Percentiles rank a stretch among this genome's conserved stretches.
These are phyloP conservation scores for Aspergillus calidoustus DNA, from an alignment of 2,329 filamentous ascomycete genomes.

Conservation along the genomic window DNA sequence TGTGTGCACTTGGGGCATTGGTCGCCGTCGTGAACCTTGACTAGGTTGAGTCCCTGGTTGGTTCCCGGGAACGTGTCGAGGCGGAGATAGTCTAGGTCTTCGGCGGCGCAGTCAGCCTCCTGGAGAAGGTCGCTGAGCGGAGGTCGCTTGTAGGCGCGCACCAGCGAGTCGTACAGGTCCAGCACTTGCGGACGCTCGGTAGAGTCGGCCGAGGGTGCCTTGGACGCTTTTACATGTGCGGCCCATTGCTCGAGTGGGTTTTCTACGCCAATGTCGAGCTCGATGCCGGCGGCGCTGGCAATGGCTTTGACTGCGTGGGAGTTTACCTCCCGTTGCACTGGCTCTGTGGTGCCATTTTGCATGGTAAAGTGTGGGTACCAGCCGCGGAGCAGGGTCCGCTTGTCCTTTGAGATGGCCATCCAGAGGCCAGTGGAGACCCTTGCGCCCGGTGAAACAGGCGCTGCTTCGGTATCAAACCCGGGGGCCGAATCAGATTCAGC, in stretches of 20 bases:
- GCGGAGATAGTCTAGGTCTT: slow-evolving; percentile 41
- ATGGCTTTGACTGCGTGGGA: slow-evolving; percentile 67
- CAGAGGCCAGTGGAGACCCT: slow-evolving; percentile 45
- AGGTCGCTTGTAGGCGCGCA: slow-evolving; percentile 45
- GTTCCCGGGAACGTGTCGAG: slow-evolving; percentile 45
- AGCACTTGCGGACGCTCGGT: slow-evolving; percentile 40
- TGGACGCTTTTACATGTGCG: slow-evolving; percentile 38
- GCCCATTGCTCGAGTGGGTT: slow-evolving; percentile 61
- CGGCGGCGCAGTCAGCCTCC: slow-evolving; percentile 30
- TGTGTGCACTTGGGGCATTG: slow-evolving; percentile 70
- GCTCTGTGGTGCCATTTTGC: slow-evolving; percentile 34
- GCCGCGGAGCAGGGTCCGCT: slow-evolving; percentile 69
- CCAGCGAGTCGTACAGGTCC: slow-evolving; percentile 47
- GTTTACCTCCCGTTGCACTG: slow-evolving; percentile 53
- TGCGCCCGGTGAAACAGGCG: slow-evolving; percentile 26
- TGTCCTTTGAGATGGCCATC: slow-evolving; percentile 57
- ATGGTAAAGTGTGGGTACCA: slow-evolving; percentile 63
- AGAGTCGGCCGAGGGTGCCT: slow-evolving; percentile 6
- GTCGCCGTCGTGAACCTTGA: slow-evolving; percentile 70
- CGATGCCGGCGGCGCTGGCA: slow-evolving; percentile 57
- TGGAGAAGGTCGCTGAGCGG: slow-evolving; percentile 43
- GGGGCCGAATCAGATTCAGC: slow-evolving; percentile 14
- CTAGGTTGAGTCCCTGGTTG: slow-evolving; percentile 61
- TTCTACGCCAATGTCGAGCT: slow-evolving; percentile 73
- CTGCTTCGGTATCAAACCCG: slow-evolving; percentile 32